Evolutionary conservation across 2,329 filamentous ascomycete species (phyloP).

Genomic region (Hypoxylon sp.): DNA sequence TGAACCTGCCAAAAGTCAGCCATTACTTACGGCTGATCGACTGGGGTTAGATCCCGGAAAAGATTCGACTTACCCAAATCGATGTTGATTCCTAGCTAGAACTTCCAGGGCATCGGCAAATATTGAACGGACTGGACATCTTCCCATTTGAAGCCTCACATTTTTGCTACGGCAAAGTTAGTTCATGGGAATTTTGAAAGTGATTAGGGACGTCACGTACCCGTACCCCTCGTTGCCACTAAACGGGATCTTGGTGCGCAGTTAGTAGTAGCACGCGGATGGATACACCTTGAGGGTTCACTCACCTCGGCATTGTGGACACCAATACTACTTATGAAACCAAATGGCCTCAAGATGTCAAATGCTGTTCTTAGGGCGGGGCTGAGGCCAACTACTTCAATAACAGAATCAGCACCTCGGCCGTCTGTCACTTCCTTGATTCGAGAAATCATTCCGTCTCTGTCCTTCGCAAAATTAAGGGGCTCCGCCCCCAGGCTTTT

Average conservation of each 20-base stretch:
- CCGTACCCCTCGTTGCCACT: constrained; percentile 73
- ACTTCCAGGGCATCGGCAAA: constrained; percentile 76
- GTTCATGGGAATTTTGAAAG: constrained; percentile 35
- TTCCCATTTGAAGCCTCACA: constrained; percentile 79
- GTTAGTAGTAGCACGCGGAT: constrained; percentile 44
- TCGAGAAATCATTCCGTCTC: constrained; percentile 74
- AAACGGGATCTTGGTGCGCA: constrained; percentile 72
- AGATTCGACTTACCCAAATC: constrained; percentile 71
- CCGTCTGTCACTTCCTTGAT: constrained; percentile 83
- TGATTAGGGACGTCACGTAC: constrained; percentile 54
- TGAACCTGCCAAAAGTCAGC: constrained; percentile 66
- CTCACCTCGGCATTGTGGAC: constrained; percentile 80
- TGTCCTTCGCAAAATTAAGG: constrained; percentile 81
- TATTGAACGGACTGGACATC: constrained; percentile 80
- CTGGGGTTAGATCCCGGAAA: neutral
- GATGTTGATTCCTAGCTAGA: constrained; percentile 75
- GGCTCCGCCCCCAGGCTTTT: constrained; percentile 83
- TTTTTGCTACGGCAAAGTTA: constrained; percentile 71
- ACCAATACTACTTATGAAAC: constrained; percentile 80
- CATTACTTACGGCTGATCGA: neutral
- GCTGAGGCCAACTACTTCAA: constrained; percentile 82
- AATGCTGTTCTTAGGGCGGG: constrained; percentile 79
- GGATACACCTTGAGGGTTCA: constrained; percentile 6
- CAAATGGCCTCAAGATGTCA: constrained; percentile 79
- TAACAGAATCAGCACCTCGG: constrained; percentile 86